Conservation (phyloP, 805 yeast species). For the Candida andamanensis region DNA sequence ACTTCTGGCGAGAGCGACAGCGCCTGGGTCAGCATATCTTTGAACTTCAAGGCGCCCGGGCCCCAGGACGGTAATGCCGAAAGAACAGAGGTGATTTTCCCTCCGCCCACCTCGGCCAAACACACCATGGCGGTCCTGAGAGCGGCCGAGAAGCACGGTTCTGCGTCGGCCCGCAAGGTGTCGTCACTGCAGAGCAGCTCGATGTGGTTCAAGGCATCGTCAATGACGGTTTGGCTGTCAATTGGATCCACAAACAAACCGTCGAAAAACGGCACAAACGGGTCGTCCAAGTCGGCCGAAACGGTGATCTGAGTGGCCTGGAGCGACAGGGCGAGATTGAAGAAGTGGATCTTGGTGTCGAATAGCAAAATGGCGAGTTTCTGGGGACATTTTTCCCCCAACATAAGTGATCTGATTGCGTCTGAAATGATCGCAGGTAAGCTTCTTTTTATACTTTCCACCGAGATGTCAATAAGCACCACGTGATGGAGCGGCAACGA, state of each 20-base stretch:
- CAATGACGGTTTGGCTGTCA: slow-evolving; percentile 59
- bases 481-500: slow-evolving; percentile 59
- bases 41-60: slow-evolving; percentile 60
- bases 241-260: slow-evolving; percentile 80
- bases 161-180: slow-evolving; percentile 37
- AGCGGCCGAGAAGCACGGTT: slow-evolving; percentile 78
- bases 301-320: slow-evolving; percentile 55
- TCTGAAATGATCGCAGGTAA: slow-evolving; percentile 63
- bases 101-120: slow-evolving; percentile 67
- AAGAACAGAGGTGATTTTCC: slow-evolving; percentile 69
- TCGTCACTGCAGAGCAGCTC: slow-evolving; percentile 41
- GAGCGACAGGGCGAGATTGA: slow-evolving; percentile 54
- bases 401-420: slow-evolving; percentile 55
- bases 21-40: slow-evolving; percentile 33
- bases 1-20: slow-evolving; percentile 37
- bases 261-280: slow-evolving; percentile 71
- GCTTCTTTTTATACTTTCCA: slow-evolving; percentile 52
- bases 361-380: slow-evolving; percentile 70
- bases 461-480: slow-evolving; percentile 66
- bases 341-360: slow-evolving; percentile 69
- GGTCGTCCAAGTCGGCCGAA: slow-evolving; percentile 67
- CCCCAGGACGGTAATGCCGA: slow-evolving; percentile 76
- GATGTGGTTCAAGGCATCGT: slow-evolving; percentile 58
- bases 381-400: slow-evolving; percentile 22
- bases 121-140: slow-evolving; percentile 62